Evolutionary conservation across 148 eudicot species (phyloP), one percentile per base, ranked within the genome.

Genomic region (Camellia japonica): DNA sequence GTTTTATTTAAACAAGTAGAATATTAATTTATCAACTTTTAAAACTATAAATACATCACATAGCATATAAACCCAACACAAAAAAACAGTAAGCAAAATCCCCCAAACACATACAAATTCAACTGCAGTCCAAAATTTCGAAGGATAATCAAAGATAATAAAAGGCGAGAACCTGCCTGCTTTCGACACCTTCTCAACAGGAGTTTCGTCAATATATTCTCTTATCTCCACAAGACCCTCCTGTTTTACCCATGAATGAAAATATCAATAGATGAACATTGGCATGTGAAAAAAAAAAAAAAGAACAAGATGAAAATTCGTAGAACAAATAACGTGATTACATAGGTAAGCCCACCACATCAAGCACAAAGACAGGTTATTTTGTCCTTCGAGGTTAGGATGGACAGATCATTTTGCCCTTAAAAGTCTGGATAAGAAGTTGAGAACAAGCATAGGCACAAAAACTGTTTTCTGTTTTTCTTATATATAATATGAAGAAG

Each of bases 201-300:
- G 74, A 85, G 77, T 79, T 76, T 90, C 97, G 80, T 90, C 92
- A 51, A 78, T 75, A 83, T 83, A 90, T 62, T 95, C 97, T 84
- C 88, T 89, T 66, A 95, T 93, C 81, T 95, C 97, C 72, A 95
- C 90, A 72, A 95, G 87, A 85, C 97, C 97, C 83, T 91, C 96
- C 97, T 95, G 93, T 73, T 68, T 81, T 73, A 70, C 18, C 66
- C n/a, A 82, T 44, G 7, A n/a, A 66, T 15, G 44, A 38, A 71
- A 72, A 47, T 64, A 43, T 5, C 42, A 46, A 44, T 43, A 58
- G 20, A 15, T 55, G 67, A 61, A 75, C 16, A 19, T 49, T 12
- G 55, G 41, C 61, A 54, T 42, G 38, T 18, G 64, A 55, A 65
- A 65, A 61, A 64, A 62, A 71, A 41, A 74, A 73, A 41, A 49